These are phyloP conservation scores for Penicillium sp. DNA, from an alignment of 2,329 filamentous ascomycete species.

Conservation along the genomic window DNA sequence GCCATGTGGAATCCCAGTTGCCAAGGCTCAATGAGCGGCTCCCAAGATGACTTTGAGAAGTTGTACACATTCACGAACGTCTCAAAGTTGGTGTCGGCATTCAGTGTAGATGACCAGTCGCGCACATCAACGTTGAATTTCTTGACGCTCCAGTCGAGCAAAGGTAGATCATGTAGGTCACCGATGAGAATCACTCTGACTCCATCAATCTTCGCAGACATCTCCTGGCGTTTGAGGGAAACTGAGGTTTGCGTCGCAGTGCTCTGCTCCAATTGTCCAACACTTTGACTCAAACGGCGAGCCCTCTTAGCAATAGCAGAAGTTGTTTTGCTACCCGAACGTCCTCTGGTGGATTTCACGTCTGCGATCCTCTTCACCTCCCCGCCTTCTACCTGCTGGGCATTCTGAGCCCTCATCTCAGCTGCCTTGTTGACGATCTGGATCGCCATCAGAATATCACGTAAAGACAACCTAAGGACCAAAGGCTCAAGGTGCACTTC, in stretches of 20 bases:
- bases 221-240: slow-evolving; percentile 67
- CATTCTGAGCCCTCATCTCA: slow-evolving; percentile 64
- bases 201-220: slow-evolving; percentile 82
- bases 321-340: slow-evolving; percentile 45
- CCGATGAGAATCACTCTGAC: slow-evolving; percentile 91
- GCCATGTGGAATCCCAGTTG: slow-evolving; percentile 86
- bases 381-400: slow-evolving; percentile 50
- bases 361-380: slow-evolving; percentile 52
- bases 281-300: slow-evolving; percentile 45
- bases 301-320: slow-evolving; percentile 44
- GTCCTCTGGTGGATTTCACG: slow-evolving; percentile 44
- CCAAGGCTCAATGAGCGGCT: slow-evolving; percentile 95
- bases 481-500: slow-evolving; percentile 86
- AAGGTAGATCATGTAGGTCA: slow-evolving; percentile 89
- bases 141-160: slow-evolving; percentile 90
- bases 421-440: slow-evolving; percentile 90
- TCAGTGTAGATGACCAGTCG: slow-evolving; percentile 87
- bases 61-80: slow-evolving; percentile 97
- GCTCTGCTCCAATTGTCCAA: slow-evolving; percentile 38
- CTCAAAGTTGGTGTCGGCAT: slow-evolving; percentile 83
- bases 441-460: slow-evolving; percentile 89
- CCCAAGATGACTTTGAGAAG: slow-evolving; percentile 98
- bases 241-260: slow-evolving; percentile 45
- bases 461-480: slow-evolving; percentile 81
- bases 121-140: slow-evolving; percentile 78